Evolutionary conservation across 805 yeast genomes (phyloP).

Genomic region (Torulaspora delbrueckii): DNA sequence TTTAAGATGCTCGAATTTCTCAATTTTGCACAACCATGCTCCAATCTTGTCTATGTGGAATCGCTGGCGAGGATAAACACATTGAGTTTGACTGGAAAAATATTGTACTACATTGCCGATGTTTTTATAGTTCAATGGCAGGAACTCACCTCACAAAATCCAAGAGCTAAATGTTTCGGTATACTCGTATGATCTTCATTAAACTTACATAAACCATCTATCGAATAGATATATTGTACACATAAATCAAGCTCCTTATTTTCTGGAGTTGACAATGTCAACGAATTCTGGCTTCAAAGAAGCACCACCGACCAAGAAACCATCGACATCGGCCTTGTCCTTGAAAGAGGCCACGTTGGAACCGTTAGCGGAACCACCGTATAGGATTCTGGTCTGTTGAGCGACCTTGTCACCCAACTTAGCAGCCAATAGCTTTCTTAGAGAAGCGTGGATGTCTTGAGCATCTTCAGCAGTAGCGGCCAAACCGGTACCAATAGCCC

Average conservation of each 20-base stretch:
- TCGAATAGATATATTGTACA: conserved; percentile 6
- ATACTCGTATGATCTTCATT: conserved; percentile 50
- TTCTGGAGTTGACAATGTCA: conserved; percentile 89
- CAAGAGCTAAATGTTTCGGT: conserved; percentile 71
- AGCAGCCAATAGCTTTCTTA: conserved; percentile 75
- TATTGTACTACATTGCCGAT: conserved; percentile 67
- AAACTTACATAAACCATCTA: conserved; percentile 11
- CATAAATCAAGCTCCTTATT: conserved; percentile 2
- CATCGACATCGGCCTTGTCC: conserved; percentile 91
- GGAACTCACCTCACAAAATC: conserved; percentile 40
- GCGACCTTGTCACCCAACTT: conserved; percentile 79
- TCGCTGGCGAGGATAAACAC: conserved; percentile 75
- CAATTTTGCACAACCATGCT: conserved; percentile 12
- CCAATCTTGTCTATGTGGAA: conserved; percentile 88
- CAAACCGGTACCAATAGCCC: conserved; percentile 99
- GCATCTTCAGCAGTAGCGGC: conserved; percentile 99
- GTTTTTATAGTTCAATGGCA: conserved; percentile 91
- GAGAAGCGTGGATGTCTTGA: conserved; percentile 85
- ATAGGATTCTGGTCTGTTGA: conserved; percentile 77
- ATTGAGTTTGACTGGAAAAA: conserved; percentile 70
- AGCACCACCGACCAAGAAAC: conserved; percentile 99
- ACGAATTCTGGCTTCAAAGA: conserved; percentile 96
- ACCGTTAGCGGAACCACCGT: conserved; percentile 98
- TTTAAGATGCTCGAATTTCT: conserved; percentile 26
- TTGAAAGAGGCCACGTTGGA: conserved; percentile 85